phyloP scores from a whole-genome alignment of 257 asterid genomes.

The Plectranthus barbatus region DNA sequence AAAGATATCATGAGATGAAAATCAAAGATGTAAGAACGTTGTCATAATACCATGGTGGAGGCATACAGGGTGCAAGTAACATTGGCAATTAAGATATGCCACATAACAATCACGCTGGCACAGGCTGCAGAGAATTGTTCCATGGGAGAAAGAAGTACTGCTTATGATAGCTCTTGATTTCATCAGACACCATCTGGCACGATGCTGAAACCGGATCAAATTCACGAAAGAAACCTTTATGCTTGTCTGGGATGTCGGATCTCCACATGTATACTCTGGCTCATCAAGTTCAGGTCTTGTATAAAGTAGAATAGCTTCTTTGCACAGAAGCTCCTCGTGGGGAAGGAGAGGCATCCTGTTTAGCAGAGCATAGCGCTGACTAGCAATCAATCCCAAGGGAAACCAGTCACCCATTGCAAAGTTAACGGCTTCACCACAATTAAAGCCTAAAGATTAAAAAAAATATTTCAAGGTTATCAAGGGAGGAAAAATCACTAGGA shows the following conservation, averaged over 20 bases:
- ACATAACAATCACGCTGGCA: slow-evolving; percentile 95
- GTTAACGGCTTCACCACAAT: slow-evolving; percentile 98
- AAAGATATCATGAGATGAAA: neutral
- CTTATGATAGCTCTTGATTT: slow-evolving; percentile 36
- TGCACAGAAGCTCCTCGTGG: slow-evolving; percentile 93
- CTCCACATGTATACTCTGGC: slow-evolving; percentile 32
- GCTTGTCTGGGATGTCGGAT: slow-evolving; percentile 33
- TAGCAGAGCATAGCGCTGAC: slow-evolving; percentile 86
- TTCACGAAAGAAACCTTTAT: slow-evolving; percentile 59
- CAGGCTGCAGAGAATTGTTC: slow-evolving; percentile 77
- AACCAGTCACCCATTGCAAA: slow-evolving; percentile 95
- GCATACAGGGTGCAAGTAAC: slow-evolving; percentile 68
- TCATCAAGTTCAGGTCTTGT: slow-evolving; percentile 33
- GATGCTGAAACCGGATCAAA: slow-evolving; percentile 79
- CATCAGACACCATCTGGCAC: slow-evolving; percentile 75
- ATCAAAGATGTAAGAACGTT: slow-evolving; percentile 1
- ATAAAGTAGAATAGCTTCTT: slow-evolving; percentile 69
- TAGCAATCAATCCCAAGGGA: slow-evolving; percentile 73
- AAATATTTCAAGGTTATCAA: neutral
- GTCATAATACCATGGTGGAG: slow-evolving; percentile 73
- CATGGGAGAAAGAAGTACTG: slow-evolving; percentile 51
- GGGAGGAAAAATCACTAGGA: neutral
- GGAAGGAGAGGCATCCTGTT: slow-evolving; percentile 84
- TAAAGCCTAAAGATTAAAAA: slow-evolving; percentile 50
- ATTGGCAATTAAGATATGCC: slow-evolving; percentile 72